phyloP scores from a whole-genome alignment of 176 grass and related monocot genomes.

The Oryza brachyantha region DNA sequence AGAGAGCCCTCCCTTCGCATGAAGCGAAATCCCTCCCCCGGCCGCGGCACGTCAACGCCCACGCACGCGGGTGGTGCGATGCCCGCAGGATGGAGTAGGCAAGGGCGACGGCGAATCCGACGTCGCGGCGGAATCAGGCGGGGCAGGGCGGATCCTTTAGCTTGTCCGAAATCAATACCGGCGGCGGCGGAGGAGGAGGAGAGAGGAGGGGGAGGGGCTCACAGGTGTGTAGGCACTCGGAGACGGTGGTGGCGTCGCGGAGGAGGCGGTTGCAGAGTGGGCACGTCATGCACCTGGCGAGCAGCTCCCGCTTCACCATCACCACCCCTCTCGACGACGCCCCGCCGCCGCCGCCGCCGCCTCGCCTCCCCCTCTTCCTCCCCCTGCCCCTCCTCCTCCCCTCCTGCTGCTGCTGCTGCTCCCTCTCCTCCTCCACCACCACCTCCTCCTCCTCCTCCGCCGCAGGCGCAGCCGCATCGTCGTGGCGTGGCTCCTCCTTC shows the following conservation, averaged over 20 bases:
- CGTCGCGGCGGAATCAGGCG: neutral
- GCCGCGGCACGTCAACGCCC: neutral
- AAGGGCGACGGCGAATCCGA: neutral
- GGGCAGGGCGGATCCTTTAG: neutral
- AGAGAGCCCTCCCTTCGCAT: too few relatives aligned
- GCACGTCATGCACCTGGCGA: constrained; percentile 59
- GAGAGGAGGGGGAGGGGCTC: neutral
- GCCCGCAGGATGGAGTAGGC: too few relatives aligned
- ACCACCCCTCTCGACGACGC: constrained; percentile 6
- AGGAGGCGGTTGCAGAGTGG: constrained; percentile 68
- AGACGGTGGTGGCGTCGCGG: constrained; percentile 80
- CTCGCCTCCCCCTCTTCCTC: constrained; percentile 13
- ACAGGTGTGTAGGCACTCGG: constrained; percentile 89
- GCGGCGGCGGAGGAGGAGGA: neutral
- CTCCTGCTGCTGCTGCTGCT: neutral
- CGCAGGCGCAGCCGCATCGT: neutral
- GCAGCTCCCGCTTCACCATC: constrained; percentile 62
- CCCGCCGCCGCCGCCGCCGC: neutral
- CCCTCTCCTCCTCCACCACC: too few relatives aligned
- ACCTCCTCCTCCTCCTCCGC: neutral
- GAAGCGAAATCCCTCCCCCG: constrained; percentile 7
- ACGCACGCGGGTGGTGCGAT: too few relatives aligned
- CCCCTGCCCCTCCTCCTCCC: neutral
- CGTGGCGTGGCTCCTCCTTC: neutral
- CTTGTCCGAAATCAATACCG: neutral